Evolutionary conservation across 2,329 filamentous ascomycete genomes (phyloP), one percentile per base, ranked within the genome.

Genomic region (Beauveria asiatica): DNA sequence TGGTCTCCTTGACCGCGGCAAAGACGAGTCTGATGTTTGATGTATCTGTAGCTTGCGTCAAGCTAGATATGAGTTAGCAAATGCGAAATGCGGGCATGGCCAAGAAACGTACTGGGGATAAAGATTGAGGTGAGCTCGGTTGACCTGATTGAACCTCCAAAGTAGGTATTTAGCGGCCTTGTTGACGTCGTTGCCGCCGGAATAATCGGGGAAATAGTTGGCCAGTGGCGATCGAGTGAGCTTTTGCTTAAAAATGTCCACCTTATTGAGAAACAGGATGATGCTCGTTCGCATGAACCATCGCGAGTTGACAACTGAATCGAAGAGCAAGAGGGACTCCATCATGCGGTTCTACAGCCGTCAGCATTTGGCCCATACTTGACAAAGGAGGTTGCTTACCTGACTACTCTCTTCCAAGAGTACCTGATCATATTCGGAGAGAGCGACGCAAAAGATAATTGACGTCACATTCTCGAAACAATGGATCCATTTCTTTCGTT

Each of bases 231-330:
- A 97, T 64, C 92, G 85, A 59, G 85, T 85, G 30, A 99, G 85
- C 74, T 99, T 99, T 70, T 92, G 88, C 73, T 94, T 93, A 82
- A 99, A 99, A 61, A 99, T 84, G 77, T 99, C 94, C 66, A 99
- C 94, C 75, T 99, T 99, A 80, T 99, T 99, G 64, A 99, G 82
- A 78, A 99, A 99, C 61, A 99, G 81, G 70, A 99, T 97, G 71
- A 99, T 99, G 71, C 92, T 97, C 13, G 94, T 99, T 67, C 94
- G 83, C 89, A 97, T 96, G 75, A 99, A 99, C 94, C 94, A 99
- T 67, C 94, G 83, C 37, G 94, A 97, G 76, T 99, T 99, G 67
- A 99, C 94, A 5, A 99, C 94, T 1, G 93, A 97, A 75, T 99
- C 94, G 72, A 99, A 99, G 5, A 99, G 82, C 17, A 97, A 84